Evolutionary conservation across 2,329 filamentous ascomycete genomes (phyloP).

Genomic region (Colletotrichum shisoi): DNA sequence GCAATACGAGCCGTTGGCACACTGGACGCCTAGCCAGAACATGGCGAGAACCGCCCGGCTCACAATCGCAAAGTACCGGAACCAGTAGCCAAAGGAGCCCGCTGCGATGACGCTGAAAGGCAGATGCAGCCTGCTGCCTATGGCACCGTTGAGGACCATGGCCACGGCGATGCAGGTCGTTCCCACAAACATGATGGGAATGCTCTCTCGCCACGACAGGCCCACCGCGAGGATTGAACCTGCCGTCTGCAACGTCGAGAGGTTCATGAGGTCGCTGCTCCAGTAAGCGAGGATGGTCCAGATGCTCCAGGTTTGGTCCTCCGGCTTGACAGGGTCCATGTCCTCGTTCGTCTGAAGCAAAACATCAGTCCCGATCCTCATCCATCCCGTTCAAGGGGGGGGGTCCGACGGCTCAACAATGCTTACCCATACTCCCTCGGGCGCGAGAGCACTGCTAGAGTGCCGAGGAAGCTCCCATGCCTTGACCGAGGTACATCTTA

Average conservation of each 20-base stretch:
- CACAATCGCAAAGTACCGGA: constrained; percentile 48
- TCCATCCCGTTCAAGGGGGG: neutral
- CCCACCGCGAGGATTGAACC: constrained; percentile 49
- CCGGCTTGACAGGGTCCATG: constrained; percentile 34
- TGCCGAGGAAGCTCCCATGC: constrained; percentile 60
- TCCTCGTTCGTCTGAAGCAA: constrained; percentile 31
- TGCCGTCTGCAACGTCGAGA: constrained; percentile 49
- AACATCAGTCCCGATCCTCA: neutral
- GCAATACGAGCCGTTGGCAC: constrained; percentile 25
- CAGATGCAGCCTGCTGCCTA: constrained; percentile 49
- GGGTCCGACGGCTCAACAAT: neutral
- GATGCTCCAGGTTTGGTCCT: constrained; percentile 47
- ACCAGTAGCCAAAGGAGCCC: constrained; percentile 51
- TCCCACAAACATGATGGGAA: constrained; percentile 46
- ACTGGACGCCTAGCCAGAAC: constrained; percentile 70
- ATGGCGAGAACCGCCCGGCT: constrained; percentile 56
- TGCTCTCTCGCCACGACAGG: constrained; percentile 45
- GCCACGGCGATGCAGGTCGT: constrained; percentile 58
- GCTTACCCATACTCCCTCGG: constrained; percentile 53
- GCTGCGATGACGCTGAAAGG: constrained; percentile 51
- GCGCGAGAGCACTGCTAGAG: constrained; percentile 56
- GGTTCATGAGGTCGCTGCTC: constrained; percentile 49
- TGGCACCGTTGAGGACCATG: constrained; percentile 51
- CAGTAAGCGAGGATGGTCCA: constrained; percentile 51
- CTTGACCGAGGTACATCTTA: constrained; percentile 51